Base-by-base conservation (phyloP, 805 yeast species). In the Komagataella pseudopastoris region DNA sequence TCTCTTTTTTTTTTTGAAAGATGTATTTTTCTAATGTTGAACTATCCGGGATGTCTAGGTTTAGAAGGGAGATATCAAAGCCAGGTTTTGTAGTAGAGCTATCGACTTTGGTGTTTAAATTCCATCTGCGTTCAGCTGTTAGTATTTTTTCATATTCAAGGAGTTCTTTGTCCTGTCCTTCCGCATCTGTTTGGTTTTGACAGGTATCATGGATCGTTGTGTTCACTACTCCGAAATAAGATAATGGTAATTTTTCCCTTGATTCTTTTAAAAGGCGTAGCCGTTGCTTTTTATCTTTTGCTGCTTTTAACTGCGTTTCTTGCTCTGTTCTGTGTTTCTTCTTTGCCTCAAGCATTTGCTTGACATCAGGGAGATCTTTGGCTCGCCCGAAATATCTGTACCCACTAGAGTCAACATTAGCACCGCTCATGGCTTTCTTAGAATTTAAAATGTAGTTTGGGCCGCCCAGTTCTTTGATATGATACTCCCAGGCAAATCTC, bases 331-430 rank as follows among this genome's bases (percentile, higher is more conserved):
- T 62, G 51, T 55, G 55, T 44, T 51, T 59, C 47, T 51, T 60
- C 57, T 71, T 65, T 45, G 69, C 62, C 50, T 70, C 69, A 17
- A 80, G 54, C 20, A 77, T 55, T 53, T 72, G 72, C 50, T 72
- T 68, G 6, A 85, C 90, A 55, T 86, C 96, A 0, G 88, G 85
- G 6, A 89, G 66, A 47, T 88, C 91, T 50, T 78, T 72, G 0
- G 96, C 96, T 49, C 96, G 66, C 0, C 97, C 97, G 65, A 80
- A 90, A 64, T 85, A 90, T 51, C 84, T 68, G 56, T 79, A 80
- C 0, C 88, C 88, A 45, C 74, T 69, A 5, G 46, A 6, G n/a
- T 1, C 76, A 61, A 46, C 20, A 52, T 44, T 51, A 56, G 30
- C 60, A 57, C 49, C 45, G 23, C 24, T 45, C 47, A 22, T 22